Conservation (phyloP, 345 rosid genomes). For the Pistacia atlantica region DNA sequence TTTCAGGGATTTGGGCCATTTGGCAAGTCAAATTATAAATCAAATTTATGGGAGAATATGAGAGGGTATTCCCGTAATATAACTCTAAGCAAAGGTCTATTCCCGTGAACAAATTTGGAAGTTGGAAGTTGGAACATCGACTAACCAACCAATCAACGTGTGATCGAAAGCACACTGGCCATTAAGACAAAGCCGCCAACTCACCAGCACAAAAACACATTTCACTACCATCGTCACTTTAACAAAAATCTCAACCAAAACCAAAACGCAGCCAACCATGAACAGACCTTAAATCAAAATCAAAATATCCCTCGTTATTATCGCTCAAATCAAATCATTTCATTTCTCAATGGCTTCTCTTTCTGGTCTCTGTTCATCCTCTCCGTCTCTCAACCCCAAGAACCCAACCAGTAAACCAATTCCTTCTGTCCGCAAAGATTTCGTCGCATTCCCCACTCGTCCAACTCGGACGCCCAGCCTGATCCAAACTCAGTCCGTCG, state of each 20-base stretch:
- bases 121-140: not conserved
- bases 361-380: constrained; percentile 45
- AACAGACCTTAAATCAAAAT: not conserved
- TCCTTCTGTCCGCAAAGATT: constrained; percentile 28
- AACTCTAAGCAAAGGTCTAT: not conserved
- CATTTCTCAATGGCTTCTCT: constrained; percentile 56
- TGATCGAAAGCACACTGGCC: not conserved
- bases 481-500: constrained; percentile 40
- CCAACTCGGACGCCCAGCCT: constrained; percentile 28
- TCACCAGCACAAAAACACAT: not conserved
- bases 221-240: not conserved
- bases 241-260: not conserved
- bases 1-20: no score
- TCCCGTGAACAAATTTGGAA: not conserved
- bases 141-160: constrained; percentile 7
- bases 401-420: constrained; percentile 24
- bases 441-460: constrained; percentile 43
- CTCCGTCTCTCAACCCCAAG: constrained; percentile 44
- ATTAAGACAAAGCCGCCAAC: not conserved
- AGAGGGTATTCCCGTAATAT: constrained; percentile 6
- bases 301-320: constrained; percentile 17
- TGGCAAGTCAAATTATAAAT: no score
- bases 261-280: not conserved
- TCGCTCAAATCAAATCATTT: constrained; percentile 33
- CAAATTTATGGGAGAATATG: not conserved